phyloP scores from a whole-genome alignment of 1,284 basidiomycete genomes.

The Cryptococcus wingfieldii region DNA sequence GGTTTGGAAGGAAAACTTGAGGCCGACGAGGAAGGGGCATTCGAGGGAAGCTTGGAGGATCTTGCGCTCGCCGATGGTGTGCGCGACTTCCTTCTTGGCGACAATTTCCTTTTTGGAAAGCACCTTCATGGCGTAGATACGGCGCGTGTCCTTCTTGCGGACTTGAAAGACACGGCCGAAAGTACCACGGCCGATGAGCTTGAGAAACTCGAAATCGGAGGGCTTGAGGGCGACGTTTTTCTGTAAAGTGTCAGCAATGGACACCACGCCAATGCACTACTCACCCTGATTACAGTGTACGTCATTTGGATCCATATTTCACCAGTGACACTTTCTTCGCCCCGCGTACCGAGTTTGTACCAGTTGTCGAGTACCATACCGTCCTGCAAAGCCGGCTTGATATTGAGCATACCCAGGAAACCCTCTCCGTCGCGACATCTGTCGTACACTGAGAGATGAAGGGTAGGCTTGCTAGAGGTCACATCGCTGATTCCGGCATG shows the following conservation, averaged over 20 bases:
- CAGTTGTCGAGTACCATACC: slow-evolving; percentile 96
- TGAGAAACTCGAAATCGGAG: slow-evolving; percentile 96
- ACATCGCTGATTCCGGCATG: slow-evolving; percentile 65
- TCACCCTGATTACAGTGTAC: slow-evolving; percentile 82
- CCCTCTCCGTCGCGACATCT: slow-evolving; percentile 74
- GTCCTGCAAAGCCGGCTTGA: slow-evolving; percentile 83
- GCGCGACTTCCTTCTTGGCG: slow-evolving; percentile 97
- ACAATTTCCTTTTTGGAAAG: slow-evolving; percentile 98
- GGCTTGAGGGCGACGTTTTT: slow-evolving; percentile 76
- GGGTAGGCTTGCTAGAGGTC: slow-evolving; percentile 78
- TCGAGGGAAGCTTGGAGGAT: slow-evolving; percentile 92
- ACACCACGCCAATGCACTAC: slow-evolving; percentile 38
- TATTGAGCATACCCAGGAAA: slow-evolving; percentile 86
- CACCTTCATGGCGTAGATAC: slow-evolving; percentile 99
- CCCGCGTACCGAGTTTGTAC: slow-evolving; percentile 76
- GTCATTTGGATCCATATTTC: slow-evolving; percentile 93
- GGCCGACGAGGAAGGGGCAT: slow-evolving; percentile 93
- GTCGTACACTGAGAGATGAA: slow-evolving; percentile 91
- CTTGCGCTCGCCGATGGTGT: slow-evolving; percentile 98
- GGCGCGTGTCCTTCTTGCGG: slow-evolving; percentile 92
- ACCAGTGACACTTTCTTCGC: slow-evolving; percentile 76
- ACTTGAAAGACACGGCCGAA: slow-evolving; percentile 99
- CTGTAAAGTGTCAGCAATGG: slow-evolving; percentile 48
- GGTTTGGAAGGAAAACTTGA: slow-evolving; percentile 98
- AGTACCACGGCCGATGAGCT: slow-evolving; percentile 95